Percentiles rank a stretch among this genome's conserved stretches.
Evolutionary conservation across 345 rosid genomes (phyloP).

Genomic region (thale cress (Arabidopsis thaliana)): DNA sequence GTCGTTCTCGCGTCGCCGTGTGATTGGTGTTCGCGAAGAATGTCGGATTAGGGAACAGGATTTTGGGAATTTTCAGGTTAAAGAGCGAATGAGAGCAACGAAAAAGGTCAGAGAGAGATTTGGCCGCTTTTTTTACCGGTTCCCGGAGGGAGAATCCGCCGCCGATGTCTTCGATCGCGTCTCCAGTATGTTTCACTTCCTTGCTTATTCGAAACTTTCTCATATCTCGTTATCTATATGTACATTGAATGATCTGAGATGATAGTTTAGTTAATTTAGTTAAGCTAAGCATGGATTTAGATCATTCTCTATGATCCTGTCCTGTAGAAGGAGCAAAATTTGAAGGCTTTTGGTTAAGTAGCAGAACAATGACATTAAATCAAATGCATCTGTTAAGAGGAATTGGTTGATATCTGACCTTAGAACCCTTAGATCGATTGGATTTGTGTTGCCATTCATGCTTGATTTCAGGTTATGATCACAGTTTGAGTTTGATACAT

Average conservation of each 20-base stretch:
- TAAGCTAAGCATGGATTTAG: neutral
- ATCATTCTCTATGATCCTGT: neutral
- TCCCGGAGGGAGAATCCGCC: slow-evolving; percentile 99
- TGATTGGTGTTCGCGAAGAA: slow-evolving; percentile 96
- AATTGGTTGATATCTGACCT: neutral
- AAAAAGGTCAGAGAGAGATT: slow-evolving; percentile 75
- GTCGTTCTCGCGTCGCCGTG: slow-evolving; percentile 68
- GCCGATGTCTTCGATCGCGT: slow-evolving; percentile 98
- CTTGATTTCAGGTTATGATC: slow-evolving; percentile 7
- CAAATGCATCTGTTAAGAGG: slow-evolving; percentile 6
- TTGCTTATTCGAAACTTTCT: neutral
- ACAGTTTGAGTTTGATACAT: neutral
- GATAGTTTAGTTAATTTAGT: neutral
- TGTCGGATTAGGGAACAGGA: slow-evolving; percentile 92
- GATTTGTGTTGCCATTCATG: neutral
- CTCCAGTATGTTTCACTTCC: slow-evolving; percentile 61
- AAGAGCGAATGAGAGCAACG: slow-evolving; percentile 76
- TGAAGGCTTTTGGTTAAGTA: slow-evolving; percentile 1
- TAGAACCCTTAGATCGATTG: neutral
- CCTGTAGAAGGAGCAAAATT: neutral
- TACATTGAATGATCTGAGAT: neutral
- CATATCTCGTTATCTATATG: neutral
- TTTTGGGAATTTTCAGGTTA: slow-evolving; percentile 93
- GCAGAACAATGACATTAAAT: neutral
- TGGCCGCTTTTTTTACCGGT: slow-evolving; percentile 87